Evolutionary conservation across 2,329 filamentous ascomycete genomes (phyloP), one percentile per base, ranked within the genome.

Genomic region (Neocatenulostroma microsporum): DNA sequence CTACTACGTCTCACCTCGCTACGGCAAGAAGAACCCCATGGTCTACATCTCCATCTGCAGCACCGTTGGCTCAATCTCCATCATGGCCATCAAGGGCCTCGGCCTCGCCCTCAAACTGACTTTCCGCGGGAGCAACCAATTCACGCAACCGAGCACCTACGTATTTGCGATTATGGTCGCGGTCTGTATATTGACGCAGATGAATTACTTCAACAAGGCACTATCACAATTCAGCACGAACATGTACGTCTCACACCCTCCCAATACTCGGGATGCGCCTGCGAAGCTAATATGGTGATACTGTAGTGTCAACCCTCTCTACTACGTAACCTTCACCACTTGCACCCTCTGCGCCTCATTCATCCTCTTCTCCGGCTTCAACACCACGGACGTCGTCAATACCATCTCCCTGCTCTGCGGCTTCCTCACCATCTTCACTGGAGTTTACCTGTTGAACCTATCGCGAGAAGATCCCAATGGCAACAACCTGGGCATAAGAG

Each of bases 131-230:
- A 82, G 93, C 63, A 98, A 98, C 64, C 91, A 98, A 62, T 95
- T 98, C 62, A 78, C 77, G 4, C 85, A 94, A 52, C 85, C 93
- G 2, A 94, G 87, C 33, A 98, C 93, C 41, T 98, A 98, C 54
- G 88, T 95, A 46, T 98, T 98, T 61, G 80, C 89, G 63, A 95
- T 98, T 48, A 77, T 96, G 47, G 91, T 88, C 0, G 72, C 74
- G 3, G 85, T 95, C 47, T 98, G 91, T 69, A 96, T 98, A 57
- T 63, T 98, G 49, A 95, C 88, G 7, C 91, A 98, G 70, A 96
- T 98, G 91, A 98, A 98, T 64, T 98, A 98, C 64, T 94, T 98
- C 66, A 98, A 98, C 72, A 98, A 98, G 65, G 91, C 91, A 6
- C 69, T 98, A 42, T 93, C 86, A 62, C 87, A 93, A 55, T 98